Base-by-base conservation (phyloP, 106 monocot genomes). In the Phalaenopsis equestris region DNA sequence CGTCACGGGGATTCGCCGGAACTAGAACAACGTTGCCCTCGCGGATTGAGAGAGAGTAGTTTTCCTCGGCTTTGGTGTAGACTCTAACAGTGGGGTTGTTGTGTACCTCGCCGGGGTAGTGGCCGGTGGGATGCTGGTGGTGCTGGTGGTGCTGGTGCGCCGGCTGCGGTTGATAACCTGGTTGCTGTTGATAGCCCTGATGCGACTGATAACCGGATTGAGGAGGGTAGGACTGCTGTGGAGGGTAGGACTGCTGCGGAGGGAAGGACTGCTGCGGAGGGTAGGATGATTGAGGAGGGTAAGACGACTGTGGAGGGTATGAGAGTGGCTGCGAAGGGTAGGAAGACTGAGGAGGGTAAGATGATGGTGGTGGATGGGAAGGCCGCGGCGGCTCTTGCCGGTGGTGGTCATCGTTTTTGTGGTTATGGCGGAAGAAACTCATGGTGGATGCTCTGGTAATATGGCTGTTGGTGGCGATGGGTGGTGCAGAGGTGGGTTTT, bases 11-110 rank as follows among this genome's bases (percentile, higher is more conserved):
- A 36, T 93, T 84, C 18, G 85, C 64, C 1, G 81, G 83, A 23
- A 86, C 90, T 16, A 93, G 86, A 48, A 88, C 80, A 41, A 88
- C 88, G 67, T 82, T 75, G 42, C 90, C 93, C 42, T 93, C 80
- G 21, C 93, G 83, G 52, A 88, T 80, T 9, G 86, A 30, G 75
- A 93, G 86, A 39, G 88, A 86, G 85, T 90, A 90, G 72, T 84
- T 79, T 79, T 83, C 86, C 42, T 80, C 80, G 8, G 90, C 90
- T 73, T 80, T 84, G 77, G 88, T 83, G 77, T 79, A 83, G 80
- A 93, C 80, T 88, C 81, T 88, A 18, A 93, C 86, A 2, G 90
- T 86, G 15, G 87, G 86, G 67, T 86, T 77, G 37, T n/a, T 72
- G 43, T 1, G 2, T 1, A 43, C 14, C 43, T 74, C 18, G 42